These are phyloP conservation scores for Murraya koenigii DNA, from an alignment of 345 rosid genomes.

Conservation along the genomic window DNA sequence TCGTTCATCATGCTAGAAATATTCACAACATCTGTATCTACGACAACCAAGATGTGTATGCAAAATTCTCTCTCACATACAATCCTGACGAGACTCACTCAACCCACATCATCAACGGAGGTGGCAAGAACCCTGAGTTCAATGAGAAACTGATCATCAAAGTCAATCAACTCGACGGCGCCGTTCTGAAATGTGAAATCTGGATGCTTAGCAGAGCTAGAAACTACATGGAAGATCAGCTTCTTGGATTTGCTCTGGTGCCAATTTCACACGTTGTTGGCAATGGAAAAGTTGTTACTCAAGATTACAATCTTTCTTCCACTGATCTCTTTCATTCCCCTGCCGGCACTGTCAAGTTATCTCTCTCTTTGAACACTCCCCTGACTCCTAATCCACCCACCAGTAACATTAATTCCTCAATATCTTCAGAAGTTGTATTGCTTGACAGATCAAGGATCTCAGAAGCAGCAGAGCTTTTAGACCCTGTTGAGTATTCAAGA, in stretches of 20 bases:
- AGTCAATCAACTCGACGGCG: constrained; percentile 63
- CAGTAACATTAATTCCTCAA: constrained; percentile 32
- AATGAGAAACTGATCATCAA: constrained; percentile 56
- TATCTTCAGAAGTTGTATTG: constrained; percentile 79
- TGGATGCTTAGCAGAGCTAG: constrained; percentile 93
- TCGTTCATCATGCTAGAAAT: constrained; percentile 86
- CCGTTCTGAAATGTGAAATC: constrained; percentile 92
- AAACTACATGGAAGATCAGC: constrained; percentile 92
- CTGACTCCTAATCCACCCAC: constrained; percentile 24
- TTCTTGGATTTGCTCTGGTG: constrained; percentile 78
- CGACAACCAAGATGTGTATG: constrained; percentile 92
- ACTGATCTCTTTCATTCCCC: constrained; percentile 96
- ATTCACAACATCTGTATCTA: constrained; percentile 98
- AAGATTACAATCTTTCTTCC: constrained; percentile 75
- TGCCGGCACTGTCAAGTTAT: constrained; percentile 74
- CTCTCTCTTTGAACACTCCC: constrained; percentile 53
- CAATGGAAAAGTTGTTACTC: constrained; percentile 63
- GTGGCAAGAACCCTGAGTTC: constrained; percentile 92
- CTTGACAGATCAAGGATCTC: constrained; percentile 58
- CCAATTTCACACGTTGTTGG: constrained; percentile 68
- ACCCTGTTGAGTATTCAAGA: constrained; percentile 75
- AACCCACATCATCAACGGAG: constrained; percentile 70
- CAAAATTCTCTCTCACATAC: constrained; percentile 89
- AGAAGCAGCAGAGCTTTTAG: constrained; percentile 27
- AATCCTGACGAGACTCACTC: constrained; percentile 84